phyloP scores from a whole-genome alignment of 2,329 filamentous ascomycete species.

The Botrytis tulipae region DNA sequence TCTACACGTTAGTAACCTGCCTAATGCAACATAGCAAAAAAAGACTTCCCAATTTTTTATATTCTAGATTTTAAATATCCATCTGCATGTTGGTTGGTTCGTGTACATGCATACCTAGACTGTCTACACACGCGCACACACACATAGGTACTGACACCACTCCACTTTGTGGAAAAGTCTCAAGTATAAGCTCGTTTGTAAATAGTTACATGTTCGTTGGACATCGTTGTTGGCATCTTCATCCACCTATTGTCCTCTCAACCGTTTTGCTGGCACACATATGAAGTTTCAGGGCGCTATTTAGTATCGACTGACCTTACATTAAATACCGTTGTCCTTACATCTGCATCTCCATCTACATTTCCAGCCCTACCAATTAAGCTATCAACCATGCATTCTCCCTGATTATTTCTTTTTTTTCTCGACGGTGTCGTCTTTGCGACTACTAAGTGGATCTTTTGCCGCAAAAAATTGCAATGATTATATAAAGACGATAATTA shows the following conservation, averaged over 20 bases:
- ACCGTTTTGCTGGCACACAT: slow-evolving; percentile 1
- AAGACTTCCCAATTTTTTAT: background rate
- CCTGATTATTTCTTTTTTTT: background rate
- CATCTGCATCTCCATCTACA: background rate
- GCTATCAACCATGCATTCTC: background rate
- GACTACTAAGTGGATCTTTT: background rate
- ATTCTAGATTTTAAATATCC: background rate
- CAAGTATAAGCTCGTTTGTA: background rate
- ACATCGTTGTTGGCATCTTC: background rate
- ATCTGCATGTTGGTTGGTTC: slow-evolving; percentile 10
- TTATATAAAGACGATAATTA: slow-evolving; percentile 18
- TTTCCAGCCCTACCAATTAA: slow-evolving; percentile 18
- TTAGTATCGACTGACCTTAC: background rate
- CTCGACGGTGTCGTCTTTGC: background rate
- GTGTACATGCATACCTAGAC: background rate
- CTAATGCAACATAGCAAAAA: slow-evolving; percentile 12
- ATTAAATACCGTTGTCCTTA: background rate
- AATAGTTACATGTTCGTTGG: background rate
- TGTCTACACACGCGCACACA: too few species aligned
- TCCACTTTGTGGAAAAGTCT: background rate
- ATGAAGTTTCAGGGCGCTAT: background rate
- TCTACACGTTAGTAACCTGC: background rate
- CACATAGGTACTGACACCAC: background rate
- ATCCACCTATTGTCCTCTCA: background rate
- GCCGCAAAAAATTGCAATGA: background rate